Percentiles rank a stretch among this genome's conserved stretches.
These are phyloP conservation scores for Chalara sp. DNA, from an alignment of 2,329 filamentous ascomycete species.

Conservation along the genomic window DNA sequence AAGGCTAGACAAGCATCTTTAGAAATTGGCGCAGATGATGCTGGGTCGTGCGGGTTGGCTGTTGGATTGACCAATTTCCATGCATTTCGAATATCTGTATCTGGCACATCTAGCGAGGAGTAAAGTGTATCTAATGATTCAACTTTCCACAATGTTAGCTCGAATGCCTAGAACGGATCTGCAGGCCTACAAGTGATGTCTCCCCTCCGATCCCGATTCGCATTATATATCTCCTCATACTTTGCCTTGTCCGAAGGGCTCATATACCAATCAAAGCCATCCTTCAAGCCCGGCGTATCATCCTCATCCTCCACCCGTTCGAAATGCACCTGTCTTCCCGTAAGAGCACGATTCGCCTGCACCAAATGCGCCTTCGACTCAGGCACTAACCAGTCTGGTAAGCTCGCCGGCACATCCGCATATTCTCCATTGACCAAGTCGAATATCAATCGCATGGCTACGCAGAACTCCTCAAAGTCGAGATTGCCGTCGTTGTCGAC, in stretches of 20 bases:
- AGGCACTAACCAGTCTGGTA: conserved; percentile 95
- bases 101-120: conserved; percentile 66
- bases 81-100: conserved; percentile 78
- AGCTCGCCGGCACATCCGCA: conserved; percentile 71
- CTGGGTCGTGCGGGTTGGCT: conserved; percentile 33
- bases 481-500: conserved; percentile 96
- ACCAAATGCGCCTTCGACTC: conserved; percentile 91
- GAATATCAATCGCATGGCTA: conserved; percentile 97
- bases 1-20: conserved; percentile 95
- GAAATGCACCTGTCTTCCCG: conserved; percentile 73
- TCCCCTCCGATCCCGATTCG: conserved; percentile 81
- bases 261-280: conserved; percentile 99
- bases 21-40: conserved; percentile 62
- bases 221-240: conserved; percentile 95
- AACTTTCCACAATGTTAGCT: conserved; percentile 42
- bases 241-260: conserved; percentile 82
- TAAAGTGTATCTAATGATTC: conserved; percentile 76
- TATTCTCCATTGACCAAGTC: conserved; percentile 96
- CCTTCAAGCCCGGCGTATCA: conserved; percentile 78
- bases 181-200: conserved; percentile 66
- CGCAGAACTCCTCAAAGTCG: conserved; percentile 99
- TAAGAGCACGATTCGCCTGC: conserved; percentile 73
- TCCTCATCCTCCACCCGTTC: conserved; percentile 79
- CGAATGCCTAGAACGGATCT: background rate
- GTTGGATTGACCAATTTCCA: conserved; percentile 98